Evolutionary conservation across 1,284 basidiomycete species (phyloP), one percentile per base, ranked within the genome.

Genomic region (Earliella scabrosa): DNA sequence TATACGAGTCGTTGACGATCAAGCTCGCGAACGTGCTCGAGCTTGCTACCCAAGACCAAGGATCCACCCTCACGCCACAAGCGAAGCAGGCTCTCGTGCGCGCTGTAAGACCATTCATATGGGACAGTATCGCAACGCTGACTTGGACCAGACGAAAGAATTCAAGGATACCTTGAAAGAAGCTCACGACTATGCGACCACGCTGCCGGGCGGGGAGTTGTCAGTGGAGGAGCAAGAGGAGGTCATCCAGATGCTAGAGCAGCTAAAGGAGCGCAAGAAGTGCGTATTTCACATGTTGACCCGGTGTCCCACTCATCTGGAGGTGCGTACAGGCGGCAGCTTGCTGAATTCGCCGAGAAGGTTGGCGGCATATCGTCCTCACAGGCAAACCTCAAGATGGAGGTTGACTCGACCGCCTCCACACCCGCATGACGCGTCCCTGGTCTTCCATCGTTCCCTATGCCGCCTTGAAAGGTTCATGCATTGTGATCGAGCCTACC

Each of bases 161-260:
- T 85, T 87, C 70, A 87, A 83, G 63, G 80, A 73, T 52, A 68
- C 80, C 10, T 63, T 90, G 43, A 68, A 67, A 16, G 78, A 80
- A 43, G 88, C 87, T 0, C 86, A 80, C 64, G 81, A 86, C 4
- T 71, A 82, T 39, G 83, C 86, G 0, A 66, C 63, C 9, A 71
- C 74, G 24, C 73, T 90, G 4, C 83, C 86, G 1, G 88, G 88
- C 4, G 88, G 87, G 9, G 87, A 90, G 63, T 70, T 89, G 46
- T 71, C 79, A 36, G 78, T 83, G 45, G 74, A 80, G 41, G 85
- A 89, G 49, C 87, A 90, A 63, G 81, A 85, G 57, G 82, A 86
- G 38, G 76, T 90, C 3, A 83, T 89, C 45, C 71, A 71, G 36
- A 85, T 89, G 83, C 71, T 90, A 14, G 80, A 83, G 62, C 74